Conservation (phyloP, 1,139 yeast genomes). For the Yamadazyma diddensiae region DNA sequence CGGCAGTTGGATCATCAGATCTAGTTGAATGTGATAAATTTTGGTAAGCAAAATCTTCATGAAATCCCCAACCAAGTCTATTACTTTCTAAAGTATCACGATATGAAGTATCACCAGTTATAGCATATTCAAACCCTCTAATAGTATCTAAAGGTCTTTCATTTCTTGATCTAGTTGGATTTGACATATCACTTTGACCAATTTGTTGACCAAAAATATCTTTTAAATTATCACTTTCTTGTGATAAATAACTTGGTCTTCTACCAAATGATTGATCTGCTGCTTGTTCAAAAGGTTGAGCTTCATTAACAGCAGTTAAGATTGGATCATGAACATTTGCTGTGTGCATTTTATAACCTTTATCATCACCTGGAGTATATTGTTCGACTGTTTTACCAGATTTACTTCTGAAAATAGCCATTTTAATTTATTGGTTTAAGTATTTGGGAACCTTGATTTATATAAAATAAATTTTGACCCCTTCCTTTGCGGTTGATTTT, state of each 20-base stretch:
- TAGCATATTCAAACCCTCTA: constrained; percentile 86
- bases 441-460: neutral
- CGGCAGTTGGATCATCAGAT: constrained; percentile 14
- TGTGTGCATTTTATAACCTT: constrained; percentile 47
- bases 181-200: constrained; percentile 73
- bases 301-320: constrained; percentile 86
- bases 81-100: constrained; percentile 78
- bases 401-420: constrained; percentile 36
- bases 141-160: constrained; percentile 97
- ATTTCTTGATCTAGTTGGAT: constrained; percentile 87
- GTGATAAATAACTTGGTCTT: constrained; percentile 39
- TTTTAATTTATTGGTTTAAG: constrained; percentile 1
- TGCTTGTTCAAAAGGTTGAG: constrained; percentile 90
- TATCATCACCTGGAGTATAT: constrained; percentile 26
- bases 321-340: constrained; percentile 83
- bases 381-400: constrained; percentile 34
- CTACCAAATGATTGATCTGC: constrained; percentile 28
- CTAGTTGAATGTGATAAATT: constrained; percentile 25
- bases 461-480: constrained; percentile 1
- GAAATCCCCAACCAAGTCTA: constrained; percentile 73
- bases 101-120: constrained; percentile 79
- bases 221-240: constrained; percentile 47
- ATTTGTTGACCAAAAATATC: constrained; percentile 87
- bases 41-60: constrained; percentile 44
- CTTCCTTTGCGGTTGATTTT: neutral